These are phyloP conservation scores for Colletotrichum sp. DNA, from an alignment of 2,329 filamentous ascomycete genomes.

Conservation along the genomic window DNA sequence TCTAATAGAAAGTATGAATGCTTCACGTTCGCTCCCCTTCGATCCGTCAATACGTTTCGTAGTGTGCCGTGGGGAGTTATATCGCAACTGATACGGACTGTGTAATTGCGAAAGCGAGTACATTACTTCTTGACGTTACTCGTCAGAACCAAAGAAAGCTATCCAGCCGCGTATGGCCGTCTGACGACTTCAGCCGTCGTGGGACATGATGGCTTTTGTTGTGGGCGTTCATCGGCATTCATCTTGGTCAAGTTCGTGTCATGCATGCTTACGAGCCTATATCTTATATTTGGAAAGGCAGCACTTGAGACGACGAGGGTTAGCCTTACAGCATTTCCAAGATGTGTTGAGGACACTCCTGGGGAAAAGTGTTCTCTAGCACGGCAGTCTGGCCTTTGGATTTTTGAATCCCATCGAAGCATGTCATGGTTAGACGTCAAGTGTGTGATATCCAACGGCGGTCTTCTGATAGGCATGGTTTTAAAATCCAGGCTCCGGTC, in stretches of 20 bases:
- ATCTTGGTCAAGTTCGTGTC: not conserved
- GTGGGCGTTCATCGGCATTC: not conserved
- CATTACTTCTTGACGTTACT: not conserved
- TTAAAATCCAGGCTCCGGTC: not conserved
- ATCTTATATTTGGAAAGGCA: not conserved
- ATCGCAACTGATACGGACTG: not conserved
- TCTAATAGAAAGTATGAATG: not conserved
- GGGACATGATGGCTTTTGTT: not conserved
- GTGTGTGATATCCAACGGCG: not conserved
- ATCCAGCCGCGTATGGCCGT: not conserved
- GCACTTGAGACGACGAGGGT: not conserved
- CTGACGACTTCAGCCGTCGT: not conserved
- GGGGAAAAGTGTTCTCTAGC: not conserved
- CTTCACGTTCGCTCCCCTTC: not conserved
- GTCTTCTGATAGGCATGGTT: not conserved
- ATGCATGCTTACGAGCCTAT: not conserved
- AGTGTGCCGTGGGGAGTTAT: not conserved
- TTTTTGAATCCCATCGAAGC: not conserved
- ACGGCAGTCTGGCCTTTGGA: not conserved
- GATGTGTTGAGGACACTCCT: not conserved
- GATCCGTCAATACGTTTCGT: not conserved
- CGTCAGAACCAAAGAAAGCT: not conserved
- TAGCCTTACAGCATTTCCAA: not conserved
- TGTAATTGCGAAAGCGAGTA: not conserved
- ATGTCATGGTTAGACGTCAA: not conserved